Percentiles rank a stretch among this genome's conserved stretches.
These are phyloP conservation scores for Aspergillus incahuasiensis DNA, from an alignment of 495 filamentous ascomycete species.

Conservation along the genomic window DNA sequence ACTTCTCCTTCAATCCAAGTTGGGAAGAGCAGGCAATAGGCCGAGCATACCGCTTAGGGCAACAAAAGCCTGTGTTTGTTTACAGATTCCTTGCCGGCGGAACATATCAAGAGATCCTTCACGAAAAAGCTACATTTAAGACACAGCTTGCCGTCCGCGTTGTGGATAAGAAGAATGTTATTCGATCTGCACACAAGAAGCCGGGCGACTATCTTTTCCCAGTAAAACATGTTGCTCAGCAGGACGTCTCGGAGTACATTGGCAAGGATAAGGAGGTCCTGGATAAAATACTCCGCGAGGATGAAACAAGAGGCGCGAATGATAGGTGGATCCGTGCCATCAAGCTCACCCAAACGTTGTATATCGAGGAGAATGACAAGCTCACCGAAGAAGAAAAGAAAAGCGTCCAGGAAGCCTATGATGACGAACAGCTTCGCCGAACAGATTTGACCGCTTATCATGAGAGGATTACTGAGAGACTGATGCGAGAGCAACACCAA, in stretches of 20 bases:
- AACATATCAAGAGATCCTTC: slow-evolving; percentile 69
- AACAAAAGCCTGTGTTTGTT: slow-evolving; percentile 76
- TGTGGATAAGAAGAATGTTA: slow-evolving; percentile 75
- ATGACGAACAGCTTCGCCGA: slow-evolving; percentile 43
- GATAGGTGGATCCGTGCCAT: slow-evolving; percentile 49
- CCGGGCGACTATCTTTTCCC: slow-evolving; percentile 51
- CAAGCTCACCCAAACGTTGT: slow-evolving; percentile 54
- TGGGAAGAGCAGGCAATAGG: slow-evolving; percentile 88
- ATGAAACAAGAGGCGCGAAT: slow-evolving; percentile 9
- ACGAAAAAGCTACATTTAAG: slow-evolving; percentile 74
- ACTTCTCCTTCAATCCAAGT: slow-evolving; percentile 74
- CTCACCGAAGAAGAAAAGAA: slow-evolving; percentile 53
- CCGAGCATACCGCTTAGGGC: slow-evolving; percentile 81
- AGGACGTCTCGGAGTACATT: slow-evolving; percentile 47
- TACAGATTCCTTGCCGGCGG: slow-evolving; percentile 80
- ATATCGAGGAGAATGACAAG: slow-evolving; percentile 49
- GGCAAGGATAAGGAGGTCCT: slow-evolving; percentile 66
- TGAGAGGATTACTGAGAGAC: slow-evolving; percentile 18
- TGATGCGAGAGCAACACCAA: background rate
- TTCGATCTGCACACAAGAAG: slow-evolving; percentile 49
- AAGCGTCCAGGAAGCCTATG: slow-evolving; percentile 40
- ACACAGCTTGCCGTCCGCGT: slow-evolving; percentile 70
- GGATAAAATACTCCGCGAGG: slow-evolving; percentile 55
- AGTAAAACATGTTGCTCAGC: slow-evolving; percentile 47
- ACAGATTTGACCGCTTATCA: slow-evolving; percentile 37